A percentile compares a stretch with the other conserved stretches of the same genome.
Evolutionary conservation across 2,329 filamentous ascomycete species (phyloP).

Genomic region (Botrytis paeoniae): DNA sequence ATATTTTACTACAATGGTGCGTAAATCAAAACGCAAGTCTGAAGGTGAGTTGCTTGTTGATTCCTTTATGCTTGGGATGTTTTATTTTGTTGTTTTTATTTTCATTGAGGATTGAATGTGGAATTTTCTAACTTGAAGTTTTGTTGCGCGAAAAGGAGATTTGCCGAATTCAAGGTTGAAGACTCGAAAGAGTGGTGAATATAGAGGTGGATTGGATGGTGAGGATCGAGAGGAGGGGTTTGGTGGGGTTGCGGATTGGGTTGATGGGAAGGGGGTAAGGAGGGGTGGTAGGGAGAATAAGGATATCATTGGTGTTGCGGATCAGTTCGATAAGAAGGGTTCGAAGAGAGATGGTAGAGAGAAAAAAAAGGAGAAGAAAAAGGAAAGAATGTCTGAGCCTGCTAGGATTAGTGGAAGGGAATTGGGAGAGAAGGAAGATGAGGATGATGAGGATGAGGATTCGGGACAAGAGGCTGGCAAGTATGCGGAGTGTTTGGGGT

Average conservation of each 20-base stretch:
- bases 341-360: background rate
- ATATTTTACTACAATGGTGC: background rate
- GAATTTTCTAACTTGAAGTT: background rate
- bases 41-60: background rate
- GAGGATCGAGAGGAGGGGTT: background rate
- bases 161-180: background rate
- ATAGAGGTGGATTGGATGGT: background rate
- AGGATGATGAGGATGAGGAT: slow-evolving; percentile 33
- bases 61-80: background rate
- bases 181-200: background rate
- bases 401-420: background rate
- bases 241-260: background rate
- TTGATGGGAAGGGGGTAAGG: background rate
- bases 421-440: background rate
- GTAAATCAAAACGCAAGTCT: slow-evolving; percentile 11
- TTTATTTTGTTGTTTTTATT: background rate
- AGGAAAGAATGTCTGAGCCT: slow-evolving; percentile 28
- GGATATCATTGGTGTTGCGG: background rate
- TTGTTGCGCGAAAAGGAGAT: background rate
- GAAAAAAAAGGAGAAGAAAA: slow-evolving; percentile 26
- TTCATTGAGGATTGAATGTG: too few species aligned
- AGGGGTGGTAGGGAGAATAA: slow-evolving; percentile 5
- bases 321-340: background rate
- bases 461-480: slow-evolving; percentile 31
- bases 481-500: slow-evolving; percentile 23